Evolutionary conservation across 371 early-diverging fungal species (phyloP), one percentile per base, ranked within the genome.

Genomic region (Rhizopus stolonifer): DNA sequence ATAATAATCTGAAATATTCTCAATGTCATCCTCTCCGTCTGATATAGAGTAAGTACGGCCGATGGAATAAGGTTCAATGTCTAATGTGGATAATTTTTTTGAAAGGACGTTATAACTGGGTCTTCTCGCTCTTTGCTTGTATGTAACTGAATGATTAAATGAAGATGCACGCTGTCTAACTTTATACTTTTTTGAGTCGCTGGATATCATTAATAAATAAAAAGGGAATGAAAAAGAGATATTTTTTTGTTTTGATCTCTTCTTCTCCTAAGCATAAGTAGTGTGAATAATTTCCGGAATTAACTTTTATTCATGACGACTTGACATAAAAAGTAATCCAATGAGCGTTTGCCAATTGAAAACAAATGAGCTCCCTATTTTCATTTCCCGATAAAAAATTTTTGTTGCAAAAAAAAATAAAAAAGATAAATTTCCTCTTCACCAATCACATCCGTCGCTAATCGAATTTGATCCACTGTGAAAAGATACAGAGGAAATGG

Each of bases 61-160:
- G 21, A 25, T 21, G 4, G 23, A 13, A 40, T 18, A 58, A 58
- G 4, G 31, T 32, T 26, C 58, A 33, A 33, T 54, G 58, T 31
- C 52, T 59, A 43, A 18, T 19, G 39, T 46, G 29, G 29, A n/a
- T 5, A 21, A 19, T 21, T 42, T 45, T 45, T 23, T 45, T 33
- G 47, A 31, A 48, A 52, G 2, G 58, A 53, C 21, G 29, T 58
- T 49, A 46, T 54, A 63, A 25, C 63, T 63, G 5, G 63, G 63
- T 54, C 58, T 38, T 50, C 63, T 63, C 49, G 17, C 52, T 2
- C 39, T 47, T 11, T 56, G 56, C 39, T 46, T 33, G 15, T 56
- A 52, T 23, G 48, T 52, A 2, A 43, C 34, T 22, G 54, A 48
- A 31, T 56, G 52, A n/a, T 61, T 61, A 31, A 61, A 61, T 19